Evolutionary conservation across 371 early-diverging fungal species (phyloP), one percentile per base, ranked within the genome.

Genomic region (Blakeslea trispora): DNA sequence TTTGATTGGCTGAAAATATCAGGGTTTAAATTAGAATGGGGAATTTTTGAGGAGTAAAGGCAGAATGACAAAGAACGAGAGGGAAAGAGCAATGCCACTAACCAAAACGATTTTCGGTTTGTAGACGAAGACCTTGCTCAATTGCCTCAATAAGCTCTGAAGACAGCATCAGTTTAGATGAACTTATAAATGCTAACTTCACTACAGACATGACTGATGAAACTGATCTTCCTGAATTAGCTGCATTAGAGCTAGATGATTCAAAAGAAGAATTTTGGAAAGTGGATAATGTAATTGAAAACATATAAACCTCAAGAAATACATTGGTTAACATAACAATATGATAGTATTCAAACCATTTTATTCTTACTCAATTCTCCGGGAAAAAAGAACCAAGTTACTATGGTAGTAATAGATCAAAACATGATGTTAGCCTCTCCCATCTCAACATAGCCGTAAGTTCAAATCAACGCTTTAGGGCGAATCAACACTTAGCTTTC

Each of bases 211-310:
- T 77, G 53, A 69, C 72, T 17, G 74, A 77, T 31, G 75, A 74
- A 61, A 74, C 75, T 4, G 71, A 74, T 39, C 58, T 77, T 31
- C 59, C 71, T 11, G 64, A 63, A 49, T 55, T 77, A 23, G 68
- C 72, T 19, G 60, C 64, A 42, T 59, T 77, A 48, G 78, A 77
- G 53, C 45, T 77, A 21, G 78, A 77, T 60, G 78, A 77, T 50
- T 66, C 70, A 18, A 68, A 64, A 37, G 78, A 77, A 41, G 74
- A 72, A 28, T 77, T 77, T 50, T 77, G 74, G 74, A 74, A 74
- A 50, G 53, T 77, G 48, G 69, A 70, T 45, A 61, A 69, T 53
- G 71, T 71, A 66, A 65, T 52, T 0, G 37, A 19, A 35, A 35
- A 45, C 31, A n/a, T n/a, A n/a, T n/a, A 19, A 1, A 21, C 13